A percentile compares a stretch with the other conserved stretches of the same genome.
Conservation (phyloP, 108 stramenopile genomes). For the Craspedostauros australis region DNA sequence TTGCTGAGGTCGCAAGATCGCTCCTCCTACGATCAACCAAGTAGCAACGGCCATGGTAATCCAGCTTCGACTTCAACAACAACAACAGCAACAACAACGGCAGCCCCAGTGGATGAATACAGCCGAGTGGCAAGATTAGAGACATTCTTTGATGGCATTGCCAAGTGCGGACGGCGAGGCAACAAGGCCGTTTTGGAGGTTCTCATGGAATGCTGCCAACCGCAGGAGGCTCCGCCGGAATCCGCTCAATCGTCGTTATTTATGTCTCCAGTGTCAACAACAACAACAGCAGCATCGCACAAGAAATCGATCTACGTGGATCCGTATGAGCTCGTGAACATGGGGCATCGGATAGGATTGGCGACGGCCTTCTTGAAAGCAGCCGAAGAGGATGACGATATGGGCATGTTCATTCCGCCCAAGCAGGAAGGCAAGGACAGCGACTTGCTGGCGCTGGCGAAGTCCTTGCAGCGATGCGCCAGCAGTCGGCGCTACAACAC, state of each 20-base stretch:
- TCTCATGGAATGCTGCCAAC: conserved; percentile 24
- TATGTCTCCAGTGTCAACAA: no score
- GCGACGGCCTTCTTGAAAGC: conserved; percentile 33
- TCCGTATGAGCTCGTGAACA: conserved; percentile 19
- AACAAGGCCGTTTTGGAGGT: conserved; percentile 18
- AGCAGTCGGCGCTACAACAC: conserved; percentile 3
- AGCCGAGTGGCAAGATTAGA: conserved; percentile 29
- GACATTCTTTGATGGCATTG: conserved; percentile 38
- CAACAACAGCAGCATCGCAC: not conserved
- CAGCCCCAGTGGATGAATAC: conserved; percentile 18
- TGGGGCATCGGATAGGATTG: conserved; percentile 33
- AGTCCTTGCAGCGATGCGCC: conserved; percentile 19
- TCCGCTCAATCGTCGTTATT: no score
- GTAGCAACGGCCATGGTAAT: not conserved
- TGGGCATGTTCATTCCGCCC: conserved; percentile 13
- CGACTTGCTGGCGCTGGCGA: conserved; percentile 20
- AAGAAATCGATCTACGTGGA: conserved; percentile 6
- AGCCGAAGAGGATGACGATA: conserved; percentile 17
- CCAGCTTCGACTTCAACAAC: not conserved
- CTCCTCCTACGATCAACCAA: conserved; percentile 8
- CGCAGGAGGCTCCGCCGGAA: no score
- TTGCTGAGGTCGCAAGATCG: conserved; percentile 14
- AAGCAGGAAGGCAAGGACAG: not conserved
- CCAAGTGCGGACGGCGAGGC: conserved; percentile 29
- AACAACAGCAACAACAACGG: not conserved